A percentile compares a stretch with the other conserved stretches of the same genome.
Evolutionary conservation across 164 flowering plant species (phyloP).

Genomic region (Annona cherimola): DNA sequence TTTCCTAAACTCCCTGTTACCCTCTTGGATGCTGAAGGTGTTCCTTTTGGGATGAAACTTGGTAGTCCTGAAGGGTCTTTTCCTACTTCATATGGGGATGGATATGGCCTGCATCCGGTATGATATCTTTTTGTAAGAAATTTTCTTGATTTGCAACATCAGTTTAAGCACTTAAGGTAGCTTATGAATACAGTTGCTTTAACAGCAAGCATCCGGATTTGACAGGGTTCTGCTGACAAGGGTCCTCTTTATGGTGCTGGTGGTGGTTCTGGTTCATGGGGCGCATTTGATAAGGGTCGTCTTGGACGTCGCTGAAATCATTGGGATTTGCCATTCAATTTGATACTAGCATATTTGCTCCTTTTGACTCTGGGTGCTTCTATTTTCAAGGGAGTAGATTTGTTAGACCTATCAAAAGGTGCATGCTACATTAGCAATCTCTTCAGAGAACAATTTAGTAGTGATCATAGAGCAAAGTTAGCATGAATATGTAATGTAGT

Average conservation of each 20-base stretch:
- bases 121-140: slow-evolving; percentile 7
- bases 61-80: slow-evolving; percentile 45
- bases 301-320: slow-evolving; percentile 51
- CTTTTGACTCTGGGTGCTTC: slow-evolving; percentile 14
- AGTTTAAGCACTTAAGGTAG: neutral
- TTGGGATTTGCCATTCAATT: slow-evolving; percentile 5
- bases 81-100: slow-evolving; percentile 60
- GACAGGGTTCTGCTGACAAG: slow-evolving; percentile 64
- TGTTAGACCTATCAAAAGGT: slow-evolving; percentile 24
- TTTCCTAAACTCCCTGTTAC: neutral
- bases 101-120: slow-evolving; percentile 64
- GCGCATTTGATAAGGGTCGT: slow-evolving; percentile 62
- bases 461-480: slow-evolving; percentile 17
- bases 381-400: slow-evolving; percentile 23
- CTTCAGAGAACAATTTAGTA: slow-evolving; percentile 23
- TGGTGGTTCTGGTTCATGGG: slow-evolving; percentile 59
- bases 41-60: slow-evolving; percentile 54
- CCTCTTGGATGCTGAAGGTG: slow-evolving; percentile 39
- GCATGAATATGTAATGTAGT: slow-evolving; percentile 11
- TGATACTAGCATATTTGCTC: slow-evolving; percentile 3
- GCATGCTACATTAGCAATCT: slow-evolving; percentile 26
- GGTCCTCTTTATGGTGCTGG: slow-evolving; percentile 62
- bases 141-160: neutral
- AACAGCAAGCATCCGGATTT: slow-evolving; percentile 8
- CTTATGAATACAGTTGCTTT: neutral